phyloP scores from a whole-genome alignment of 2,329 filamentous ascomycete species.

The Purpureocillium lavendulum region DNA sequence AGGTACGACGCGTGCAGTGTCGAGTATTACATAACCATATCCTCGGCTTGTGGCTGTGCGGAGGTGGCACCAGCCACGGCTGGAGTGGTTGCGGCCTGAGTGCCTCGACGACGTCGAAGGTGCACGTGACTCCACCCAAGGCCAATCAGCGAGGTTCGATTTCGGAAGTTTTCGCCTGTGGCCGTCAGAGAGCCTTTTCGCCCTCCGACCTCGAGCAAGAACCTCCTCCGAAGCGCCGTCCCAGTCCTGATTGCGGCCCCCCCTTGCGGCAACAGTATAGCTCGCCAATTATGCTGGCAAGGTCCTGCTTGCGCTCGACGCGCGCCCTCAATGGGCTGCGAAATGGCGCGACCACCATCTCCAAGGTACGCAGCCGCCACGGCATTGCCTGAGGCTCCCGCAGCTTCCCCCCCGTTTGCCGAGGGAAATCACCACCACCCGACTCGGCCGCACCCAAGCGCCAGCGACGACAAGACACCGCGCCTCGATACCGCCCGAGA shows the following conservation, averaged over 20 bases:
- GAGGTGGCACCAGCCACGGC: too few species aligned
- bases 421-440: slow-evolving; percentile 19
- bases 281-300: slow-evolving; percentile 76
- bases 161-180: slow-evolving; percentile 34
- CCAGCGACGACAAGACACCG: slow-evolving; percentile 17
- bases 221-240: slow-evolving; percentile 23
- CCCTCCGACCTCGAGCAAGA: slow-evolving; percentile 28
- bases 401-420: slow-evolving; percentile 11
- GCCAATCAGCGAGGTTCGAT: slow-evolving; percentile 34
- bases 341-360: slow-evolving; percentile 62
- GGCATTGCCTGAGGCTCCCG: slow-evolving; percentile 19
- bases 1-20: too few species aligned
- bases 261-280: slow-evolving; percentile 27
- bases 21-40: too few species aligned
- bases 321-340: slow-evolving; percentile 73
- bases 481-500: slow-evolving; percentile 12
- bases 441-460: slow-evolving; percentile 11
- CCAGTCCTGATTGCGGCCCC: slow-evolving; percentile 24
- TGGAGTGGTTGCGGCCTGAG: not conserved
- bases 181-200: slow-evolving; percentile 30
- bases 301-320: slow-evolving; percentile 82
- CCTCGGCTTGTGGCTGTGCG: not conserved
- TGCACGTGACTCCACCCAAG: slow-evolving; percentile 29
- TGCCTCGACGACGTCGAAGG: not conserved
- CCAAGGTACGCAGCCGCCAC: slow-evolving; percentile 56